phyloP scores from a whole-genome alignment of 306 rosid genomes.

The Sicyos edulis region DNA sequence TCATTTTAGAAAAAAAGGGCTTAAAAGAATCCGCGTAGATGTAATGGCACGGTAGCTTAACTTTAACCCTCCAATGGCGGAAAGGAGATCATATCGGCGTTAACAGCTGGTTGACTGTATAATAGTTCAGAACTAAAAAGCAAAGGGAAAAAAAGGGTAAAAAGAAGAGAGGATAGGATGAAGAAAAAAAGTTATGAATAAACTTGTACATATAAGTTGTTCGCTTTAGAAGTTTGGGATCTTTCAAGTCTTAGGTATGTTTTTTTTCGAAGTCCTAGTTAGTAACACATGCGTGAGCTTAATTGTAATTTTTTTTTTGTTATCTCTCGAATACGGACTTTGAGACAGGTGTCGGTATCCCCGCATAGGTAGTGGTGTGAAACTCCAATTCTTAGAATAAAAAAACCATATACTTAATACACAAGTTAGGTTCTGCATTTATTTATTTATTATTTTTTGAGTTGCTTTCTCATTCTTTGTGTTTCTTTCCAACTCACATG shows the following conservation, averaged over 20 bases:
- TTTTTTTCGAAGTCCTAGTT: too few relatives aligned
- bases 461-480: slow-evolving; percentile 18
- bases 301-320: too few relatives aligned
- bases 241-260: too few relatives aligned
- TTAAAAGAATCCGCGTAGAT: neutral
- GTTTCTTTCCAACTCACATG: slow-evolving; percentile 17
- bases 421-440: slow-evolving; percentile 7
- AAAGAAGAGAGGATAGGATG: neutral
- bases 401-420: too few relatives aligned
- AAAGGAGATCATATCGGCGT: slow-evolving; percentile 7
- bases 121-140: neutral
- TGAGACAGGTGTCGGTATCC: too few relatives aligned
- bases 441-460: slow-evolving; percentile 1
- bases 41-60: slow-evolving; percentile 9
- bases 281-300: too few relatives aligned
- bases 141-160: neutral
- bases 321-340: too few relatives aligned
- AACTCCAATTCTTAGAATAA: too few relatives aligned
- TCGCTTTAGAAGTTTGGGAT: too few relatives aligned
- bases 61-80: slow-evolving; percentile 16
- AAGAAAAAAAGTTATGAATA: slow-evolving; percentile 12
- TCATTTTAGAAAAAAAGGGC: too few relatives aligned
- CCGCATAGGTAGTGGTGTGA: too few relatives aligned
- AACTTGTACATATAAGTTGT: slow-evolving; percentile 9
- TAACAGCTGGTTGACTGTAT: slow-evolving; percentile 5